phyloP scores from a whole-genome alignment of 2,329 filamentous ascomycete genomes.

The Phaeosphaeria sp. region DNA sequence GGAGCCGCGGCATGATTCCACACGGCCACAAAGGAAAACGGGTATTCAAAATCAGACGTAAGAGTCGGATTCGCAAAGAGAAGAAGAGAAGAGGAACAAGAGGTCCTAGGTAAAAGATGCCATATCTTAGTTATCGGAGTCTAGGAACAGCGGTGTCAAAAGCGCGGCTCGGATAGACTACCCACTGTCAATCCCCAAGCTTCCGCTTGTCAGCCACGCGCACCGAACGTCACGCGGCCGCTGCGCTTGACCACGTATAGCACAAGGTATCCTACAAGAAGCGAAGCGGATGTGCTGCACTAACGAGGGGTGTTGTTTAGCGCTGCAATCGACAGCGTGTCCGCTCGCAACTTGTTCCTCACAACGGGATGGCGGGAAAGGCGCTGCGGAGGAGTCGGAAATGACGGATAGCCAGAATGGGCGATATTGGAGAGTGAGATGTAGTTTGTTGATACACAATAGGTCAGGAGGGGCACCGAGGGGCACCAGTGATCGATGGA shows the following conservation, averaged over 20 bases:
- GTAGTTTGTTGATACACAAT: neutral
- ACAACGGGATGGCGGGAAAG: neutral
- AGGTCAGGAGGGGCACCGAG: slow-evolving; percentile 4
- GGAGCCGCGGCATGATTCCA: slow-evolving; percentile 18
- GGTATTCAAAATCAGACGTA: neutral
- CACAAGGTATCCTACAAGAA: neutral
- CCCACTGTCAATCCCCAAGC: slow-evolving; percentile 11
- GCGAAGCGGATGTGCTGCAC: slow-evolving; percentile 2
- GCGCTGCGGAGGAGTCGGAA: neutral
- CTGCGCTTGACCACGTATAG: neutral
- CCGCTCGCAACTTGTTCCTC: neutral
- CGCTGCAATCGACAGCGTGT: slow-evolving; percentile 13
- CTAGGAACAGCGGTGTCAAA: slow-evolving; percentile 1
- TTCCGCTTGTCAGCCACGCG: slow-evolving; percentile 11
- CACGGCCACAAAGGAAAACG: neutral
- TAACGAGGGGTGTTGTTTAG: slow-evolving; percentile 18
- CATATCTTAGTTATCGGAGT: neutral
- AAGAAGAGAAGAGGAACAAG: neutral
- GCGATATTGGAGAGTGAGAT: neutral
- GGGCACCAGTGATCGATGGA: slow-evolving; percentile 1
- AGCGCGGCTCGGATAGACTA: slow-evolving; percentile 6
- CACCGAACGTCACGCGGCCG: slow-evolving; percentile 12
- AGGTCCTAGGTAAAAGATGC: slow-evolving; percentile 1
- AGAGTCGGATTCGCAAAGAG: neutral
- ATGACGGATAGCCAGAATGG: neutral